phyloP scores from a whole-genome alignment of 768 basidiomycete genomes.

The Macrolepiota albuminosa region DNA sequence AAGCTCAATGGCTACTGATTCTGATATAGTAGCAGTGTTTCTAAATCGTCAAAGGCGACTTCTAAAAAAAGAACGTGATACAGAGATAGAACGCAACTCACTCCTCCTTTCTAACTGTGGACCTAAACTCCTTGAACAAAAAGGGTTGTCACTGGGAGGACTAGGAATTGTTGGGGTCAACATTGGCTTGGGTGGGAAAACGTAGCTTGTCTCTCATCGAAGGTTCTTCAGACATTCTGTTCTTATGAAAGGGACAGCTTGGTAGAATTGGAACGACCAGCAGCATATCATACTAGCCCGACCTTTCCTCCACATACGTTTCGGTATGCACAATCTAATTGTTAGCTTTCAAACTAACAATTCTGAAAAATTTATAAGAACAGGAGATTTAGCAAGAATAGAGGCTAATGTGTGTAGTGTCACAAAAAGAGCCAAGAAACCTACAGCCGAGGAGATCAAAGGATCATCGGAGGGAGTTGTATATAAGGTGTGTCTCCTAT shows the following conservation, averaged over 20 bases:
- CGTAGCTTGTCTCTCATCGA: conserved; percentile 39
- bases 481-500: conserved; percentile 54
- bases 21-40: conserved; percentile 50
- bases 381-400: conserved; percentile 86
- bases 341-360: neutral
- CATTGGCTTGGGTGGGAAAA: conserved; percentile 90
- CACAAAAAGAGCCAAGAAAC: conserved; percentile 42
- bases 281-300: conserved; percentile 68
- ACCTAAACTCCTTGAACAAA: conserved; percentile 81
- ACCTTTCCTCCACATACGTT: conserved; percentile 85
- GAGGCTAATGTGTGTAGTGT: conserved; percentile 57
- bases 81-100: conserved; percentile 79
- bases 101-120: conserved; percentile 80
- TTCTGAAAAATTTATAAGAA: conserved; percentile 36
- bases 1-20: conserved; percentile 25
- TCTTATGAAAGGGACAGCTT: conserved; percentile 49
- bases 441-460: conserved; percentile 32
- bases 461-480: conserved; percentile 71
- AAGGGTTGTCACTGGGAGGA: conserved; percentile 75
- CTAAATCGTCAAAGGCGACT: conserved; percentile 64
- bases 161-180: conserved; percentile 68
- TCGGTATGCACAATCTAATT: conserved; percentile 39
- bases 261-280: conserved; percentile 80
- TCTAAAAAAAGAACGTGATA: conserved; percentile 66
- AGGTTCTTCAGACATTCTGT: conserved; percentile 15